A percentile compares a stretch with the other conserved stretches of the same genome.
Conservation (phyloP, 768 basidiomycete species). For the Hygrophoropsis aurantiaca region DNA sequence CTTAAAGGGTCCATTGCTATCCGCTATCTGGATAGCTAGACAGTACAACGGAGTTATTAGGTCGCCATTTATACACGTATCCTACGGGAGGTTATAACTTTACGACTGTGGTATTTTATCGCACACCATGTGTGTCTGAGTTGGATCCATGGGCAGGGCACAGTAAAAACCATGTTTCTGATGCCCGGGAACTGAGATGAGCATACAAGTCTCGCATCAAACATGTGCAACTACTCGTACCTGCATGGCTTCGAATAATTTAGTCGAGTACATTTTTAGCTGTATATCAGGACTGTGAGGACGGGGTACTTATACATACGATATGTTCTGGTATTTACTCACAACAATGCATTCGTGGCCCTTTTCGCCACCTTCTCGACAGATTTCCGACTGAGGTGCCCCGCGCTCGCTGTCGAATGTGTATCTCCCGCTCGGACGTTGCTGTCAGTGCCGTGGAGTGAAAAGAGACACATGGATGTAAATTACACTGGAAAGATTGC, state of each 20-base stretch:
- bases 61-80: neutral
- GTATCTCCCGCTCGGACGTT: conserved; percentile 46
- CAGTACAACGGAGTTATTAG: neutral
- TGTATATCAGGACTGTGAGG: conserved; percentile 28
- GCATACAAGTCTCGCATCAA: neutral
- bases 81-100: too few species aligned
- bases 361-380: conserved; percentile 44
- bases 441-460: conserved; percentile 3
- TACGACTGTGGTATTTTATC: conserved; percentile 54
- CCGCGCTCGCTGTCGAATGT: conserved; percentile 63
- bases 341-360: conserved; percentile 57
- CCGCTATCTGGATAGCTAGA: neutral
- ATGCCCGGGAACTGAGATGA: too few species aligned
- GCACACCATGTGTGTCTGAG: conserved; percentile 67
- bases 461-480: too few species aligned
- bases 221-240: conserved; percentile 35
- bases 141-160: conserved; percentile 64
- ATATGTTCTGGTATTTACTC: conserved; percentile 19
- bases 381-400: conserved; percentile 57
- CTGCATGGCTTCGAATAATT: conserved; percentile 74
- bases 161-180: conserved; percentile 71
- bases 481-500: neutral
- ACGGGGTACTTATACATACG: conserved; percentile 3
- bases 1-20: too few species aligned
- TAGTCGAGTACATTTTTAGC: conserved; percentile 63